Base-by-base conservation (phyloP, 768 basidiomycete genomes). In the Rickenella mellea region DNA sequence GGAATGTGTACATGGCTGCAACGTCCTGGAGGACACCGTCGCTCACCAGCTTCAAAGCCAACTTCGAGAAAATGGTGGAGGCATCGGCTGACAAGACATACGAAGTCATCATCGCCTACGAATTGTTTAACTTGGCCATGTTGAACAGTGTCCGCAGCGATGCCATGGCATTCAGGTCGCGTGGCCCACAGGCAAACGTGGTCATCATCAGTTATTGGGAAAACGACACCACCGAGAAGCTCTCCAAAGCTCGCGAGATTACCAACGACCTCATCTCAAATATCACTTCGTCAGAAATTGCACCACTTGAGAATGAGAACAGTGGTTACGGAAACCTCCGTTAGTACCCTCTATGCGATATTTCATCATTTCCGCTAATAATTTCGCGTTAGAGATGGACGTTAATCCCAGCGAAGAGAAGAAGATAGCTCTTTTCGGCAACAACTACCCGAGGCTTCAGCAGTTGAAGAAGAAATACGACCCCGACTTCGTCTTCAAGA, bases 321-420 rank as follows among this genome's bases (percentile, higher is more conserved):
- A n/a, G n/a, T n/a, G n/a, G n/a, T n/a, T 73, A 73, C 42, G 62
- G 61, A 14, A 76, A 76, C 50, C 73, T 71, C 47, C 67, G 73
- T 70, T 41, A 28, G 58, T 52, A 10, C 20, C 1, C 7, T n/a
- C n/a, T n/a, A 5, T 33, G 8, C 10, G 17, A 22, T 9, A 11
- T 19, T 20, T 14, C 3, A 26, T 26, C n/a, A n/a, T n/a, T n/a
- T n/a, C n/a, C n/a, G n/a, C n/a, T n/a, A 27, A 20, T 38, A 26
- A 27, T 31, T 2, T 5, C 4, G 17, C 17, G 29, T 30, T 39
- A 15, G 20, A 27, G 26, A 45, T 44, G 8, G 43, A 46, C 12
- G 26, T 45, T 6, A 45, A 28, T 12, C 30, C 52, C 11, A 33
- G n/a, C 27, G 41, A 46, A 43, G 11, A 53, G 39, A 20, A 47